A percentile compares a stretch with the other conserved stretches of the same genome.
These are phyloP conservation scores for Dendrocalamus sinicus DNA, from an alignment of 176 grass and related monocot species.

Conservation along the genomic window DNA sequence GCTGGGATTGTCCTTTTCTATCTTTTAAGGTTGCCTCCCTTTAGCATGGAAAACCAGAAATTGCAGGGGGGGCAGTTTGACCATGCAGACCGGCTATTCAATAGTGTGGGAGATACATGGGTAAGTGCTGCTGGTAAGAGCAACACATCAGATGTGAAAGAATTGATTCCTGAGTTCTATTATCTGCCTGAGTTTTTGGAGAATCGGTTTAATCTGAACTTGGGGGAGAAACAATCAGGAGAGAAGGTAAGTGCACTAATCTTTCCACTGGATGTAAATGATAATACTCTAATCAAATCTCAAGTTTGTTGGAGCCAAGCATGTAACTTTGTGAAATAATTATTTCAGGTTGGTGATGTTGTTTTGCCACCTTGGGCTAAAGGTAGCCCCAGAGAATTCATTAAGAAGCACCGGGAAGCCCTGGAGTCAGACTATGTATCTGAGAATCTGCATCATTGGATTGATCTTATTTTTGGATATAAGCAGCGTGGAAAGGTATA, in stretches of 20 bases:
- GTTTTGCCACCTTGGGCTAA: constrained; percentile 95
- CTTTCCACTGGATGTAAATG: constrained; percentile 29
- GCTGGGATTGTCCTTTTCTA: constrained; percentile 99
- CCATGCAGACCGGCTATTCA: constrained; percentile 95
- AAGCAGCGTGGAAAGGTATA: constrained; percentile 95
- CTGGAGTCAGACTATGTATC: constrained; percentile 97
- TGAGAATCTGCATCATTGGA: constrained; percentile 99
- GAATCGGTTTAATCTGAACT: constrained; percentile 83
- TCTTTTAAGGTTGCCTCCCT: constrained; percentile 87
- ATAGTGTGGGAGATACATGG: constrained; percentile 94
- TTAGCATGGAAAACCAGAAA: constrained; percentile 94
- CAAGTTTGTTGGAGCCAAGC: constrained; percentile 26
- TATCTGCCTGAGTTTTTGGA: constrained; percentile 99
- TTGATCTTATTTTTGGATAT: constrained; percentile 97
- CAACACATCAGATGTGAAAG: constrained; percentile 99
- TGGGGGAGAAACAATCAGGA: constrained; percentile 99
- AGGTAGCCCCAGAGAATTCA: constrained; percentile 90
- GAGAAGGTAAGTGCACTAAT: constrained; percentile 65
- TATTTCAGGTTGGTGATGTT: constrained; percentile 86
- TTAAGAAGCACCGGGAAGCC: constrained; percentile 94
- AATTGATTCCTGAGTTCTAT: constrained; percentile 98
- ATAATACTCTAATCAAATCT: constrained; percentile 6
- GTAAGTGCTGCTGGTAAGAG: constrained; percentile 91
- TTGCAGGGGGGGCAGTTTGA: constrained; percentile 98
- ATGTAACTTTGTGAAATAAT: constrained; percentile 45